Evolutionary conservation across 495 filamentous ascomycete species (phyloP), one percentile per base, ranked within the genome.

Genomic region (Penicillium subrubescens): DNA sequence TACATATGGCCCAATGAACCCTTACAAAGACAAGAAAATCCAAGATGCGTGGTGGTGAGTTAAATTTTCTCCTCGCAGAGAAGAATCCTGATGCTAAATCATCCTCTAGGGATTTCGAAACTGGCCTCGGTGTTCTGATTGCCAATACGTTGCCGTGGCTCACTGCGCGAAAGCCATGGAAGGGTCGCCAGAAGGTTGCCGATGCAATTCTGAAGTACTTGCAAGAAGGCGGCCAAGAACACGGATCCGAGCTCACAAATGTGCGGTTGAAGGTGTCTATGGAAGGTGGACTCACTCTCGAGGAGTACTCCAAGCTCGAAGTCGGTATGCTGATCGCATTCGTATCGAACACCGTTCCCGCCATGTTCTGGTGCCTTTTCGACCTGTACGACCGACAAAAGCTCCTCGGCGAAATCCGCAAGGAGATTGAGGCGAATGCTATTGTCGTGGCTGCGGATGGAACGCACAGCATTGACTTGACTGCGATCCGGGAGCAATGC

Each of bases 1-100:
- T 7, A 73, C 78, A 0, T 87, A 86, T 64, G 84, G 85, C 0
- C 78, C 77, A 1, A 44, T 74, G 62, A 86, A 85, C 63, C 84
- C 83, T 11, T 86, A 78, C 61, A 70, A 76, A 34, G 71, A 82
- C n/a, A 39, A 63, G 55, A 62, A 57, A 1, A 55, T 83, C 19
- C 65, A 64, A 44, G 72, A 83, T 15, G 78, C 74, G 0, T 86
- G 83, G 59, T 83, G 80, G 82, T 85, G 71, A 67, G 67, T 53
- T 37, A 0, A 10, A 11, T 8, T 1, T 35, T n/a, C 5, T 29
- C 21, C 23, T 27, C 25, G 14, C 14, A 15, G 27, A 60, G 17
- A 37, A 2, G 14, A 15, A 14, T 6, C 35, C 7, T 8, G 6
- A 43, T 54, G 19, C 59, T 61, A 44, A 44, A 61, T 3, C 2